These are phyloP conservation scores for Fusarium irregulare DNA, from an alignment of 2,329 filamentous ascomycete species.

Conservation along the genomic window DNA sequence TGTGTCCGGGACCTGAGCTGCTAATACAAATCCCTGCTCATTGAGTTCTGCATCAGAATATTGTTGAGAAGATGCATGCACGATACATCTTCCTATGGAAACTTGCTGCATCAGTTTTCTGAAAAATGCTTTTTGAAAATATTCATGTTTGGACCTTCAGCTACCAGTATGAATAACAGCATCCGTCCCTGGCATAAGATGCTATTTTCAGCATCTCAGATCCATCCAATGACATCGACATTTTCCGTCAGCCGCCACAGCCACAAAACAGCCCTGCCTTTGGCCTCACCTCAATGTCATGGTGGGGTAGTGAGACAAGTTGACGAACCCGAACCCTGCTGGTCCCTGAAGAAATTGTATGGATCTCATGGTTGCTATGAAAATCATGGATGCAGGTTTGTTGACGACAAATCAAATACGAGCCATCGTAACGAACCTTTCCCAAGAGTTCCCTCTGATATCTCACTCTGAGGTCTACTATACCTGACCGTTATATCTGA, in stretches of 20 bases:
- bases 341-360: slow-evolving; percentile 23
- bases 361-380: slow-evolving; percentile 1
- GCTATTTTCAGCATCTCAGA: slow-evolving; percentile 41
- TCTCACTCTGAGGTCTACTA: not conserved
- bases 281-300: not conserved
- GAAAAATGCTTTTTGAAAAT: not conserved
- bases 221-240: slow-evolving; percentile 2
- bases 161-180: not conserved
- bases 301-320: slow-evolving; percentile 28
- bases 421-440: not conserved
- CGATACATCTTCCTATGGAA: not conserved
- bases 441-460: not conserved
- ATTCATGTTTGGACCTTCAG: not conserved
- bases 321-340: slow-evolving; percentile 15
- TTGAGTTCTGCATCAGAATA: not conserved
- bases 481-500: not conserved
- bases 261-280: slow-evolving; percentile 28
- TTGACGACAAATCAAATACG: not conserved
- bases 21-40: not conserved
- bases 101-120: not conserved
- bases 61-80: not conserved
- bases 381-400: not conserved
- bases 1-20: not conserved
- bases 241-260: slow-evolving; percentile 41
- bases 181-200: not conserved